Evolutionary conservation across 805 yeast genomes (phyloP).

Genomic region (Metschnikowia arizonensis): DNA sequence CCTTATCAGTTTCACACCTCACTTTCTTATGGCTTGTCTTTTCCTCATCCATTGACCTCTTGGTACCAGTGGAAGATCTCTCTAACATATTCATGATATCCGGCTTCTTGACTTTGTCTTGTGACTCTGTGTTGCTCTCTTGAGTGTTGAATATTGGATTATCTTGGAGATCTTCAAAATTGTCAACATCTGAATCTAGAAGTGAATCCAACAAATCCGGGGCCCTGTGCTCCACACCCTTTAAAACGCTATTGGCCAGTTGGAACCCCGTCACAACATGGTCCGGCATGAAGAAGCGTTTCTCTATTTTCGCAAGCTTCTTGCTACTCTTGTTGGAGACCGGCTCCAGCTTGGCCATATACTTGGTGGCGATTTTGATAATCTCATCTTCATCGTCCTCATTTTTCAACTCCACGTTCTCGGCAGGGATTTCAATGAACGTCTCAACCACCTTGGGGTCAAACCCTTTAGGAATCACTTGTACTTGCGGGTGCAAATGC

Average conservation of each 20-base stretch:
- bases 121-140: not conserved
- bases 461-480: constrained; percentile 61
- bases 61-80: not conserved
- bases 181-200: constrained; percentile 16
- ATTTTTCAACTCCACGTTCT: constrained; percentile 52
- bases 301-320: constrained; percentile 24
- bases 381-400: constrained; percentile 65
- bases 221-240: not conserved
- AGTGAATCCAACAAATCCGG: constrained; percentile 13
- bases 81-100: not conserved
- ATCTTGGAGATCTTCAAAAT: constrained; percentile 3
- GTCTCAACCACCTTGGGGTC: constrained; percentile 56
- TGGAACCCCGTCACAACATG: constrained; percentile 63
- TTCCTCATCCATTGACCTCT: not conserved
- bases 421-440: constrained; percentile 65
- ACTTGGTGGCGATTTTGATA: constrained; percentile 61
- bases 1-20: no score
- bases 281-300: constrained; percentile 70
- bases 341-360: constrained; percentile 39
- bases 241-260: constrained; percentile 46
- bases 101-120: not conserved
- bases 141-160: constrained; percentile 1
- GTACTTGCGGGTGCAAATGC: constrained; percentile 46
- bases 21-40: not conserved
- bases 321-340: constrained; percentile 12